phyloP scores from a whole-genome alignment of 805 yeast genomes.

The Wickerhamomyces chambardii region DNA sequence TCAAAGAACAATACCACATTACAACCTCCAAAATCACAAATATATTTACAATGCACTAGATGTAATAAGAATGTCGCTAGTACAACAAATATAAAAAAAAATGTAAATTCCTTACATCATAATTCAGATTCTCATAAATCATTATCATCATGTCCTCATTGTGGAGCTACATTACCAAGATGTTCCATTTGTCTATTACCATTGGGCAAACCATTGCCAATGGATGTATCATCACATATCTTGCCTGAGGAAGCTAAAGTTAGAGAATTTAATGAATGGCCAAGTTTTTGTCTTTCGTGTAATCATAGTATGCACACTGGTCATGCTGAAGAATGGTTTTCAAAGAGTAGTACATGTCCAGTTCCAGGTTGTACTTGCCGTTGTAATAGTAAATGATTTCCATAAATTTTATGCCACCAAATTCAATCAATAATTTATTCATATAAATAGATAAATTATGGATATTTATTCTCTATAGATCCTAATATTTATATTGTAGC shows the following conservation, averaged over 20 bases:
- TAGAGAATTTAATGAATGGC: slow-evolving; percentile 61
- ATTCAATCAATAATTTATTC: too few relatives aligned
- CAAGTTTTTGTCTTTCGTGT: slow-evolving; percentile 84
- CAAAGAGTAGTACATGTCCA: slow-evolving; percentile 81
- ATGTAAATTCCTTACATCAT: too few relatives aligned
- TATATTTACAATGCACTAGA: slow-evolving; percentile 69
- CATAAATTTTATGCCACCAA: too few relatives aligned
- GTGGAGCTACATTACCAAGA: slow-evolving; percentile 81
- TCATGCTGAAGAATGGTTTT: slow-evolving; percentile 95
- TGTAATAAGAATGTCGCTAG: slow-evolving; percentile 69
- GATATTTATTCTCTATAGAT: too few relatives aligned
- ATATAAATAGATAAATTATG: too few relatives aligned
- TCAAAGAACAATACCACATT: slow-evolving; percentile 37
- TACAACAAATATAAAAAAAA: too few relatives aligned
- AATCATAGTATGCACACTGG: slow-evolving; percentile 93
- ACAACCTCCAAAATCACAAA: slow-evolving; percentile 57
- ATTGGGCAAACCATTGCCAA: slow-evolving; percentile 58
- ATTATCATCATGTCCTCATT: slow-evolving; percentile 56
- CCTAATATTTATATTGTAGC: too few relatives aligned
- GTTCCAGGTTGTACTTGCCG: slow-evolving; percentile 88
- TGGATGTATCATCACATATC: slow-evolving; percentile 7
- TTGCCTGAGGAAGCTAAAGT: slow-evolving; percentile 9
- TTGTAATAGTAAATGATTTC: slow-evolving; percentile 48
- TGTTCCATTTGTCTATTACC: slow-evolving; percentile 85
- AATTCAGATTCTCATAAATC: too few relatives aligned